Base-by-base conservation (phyloP, 78 protist genomes). In the Cavenderia fasciculata region DNA sequence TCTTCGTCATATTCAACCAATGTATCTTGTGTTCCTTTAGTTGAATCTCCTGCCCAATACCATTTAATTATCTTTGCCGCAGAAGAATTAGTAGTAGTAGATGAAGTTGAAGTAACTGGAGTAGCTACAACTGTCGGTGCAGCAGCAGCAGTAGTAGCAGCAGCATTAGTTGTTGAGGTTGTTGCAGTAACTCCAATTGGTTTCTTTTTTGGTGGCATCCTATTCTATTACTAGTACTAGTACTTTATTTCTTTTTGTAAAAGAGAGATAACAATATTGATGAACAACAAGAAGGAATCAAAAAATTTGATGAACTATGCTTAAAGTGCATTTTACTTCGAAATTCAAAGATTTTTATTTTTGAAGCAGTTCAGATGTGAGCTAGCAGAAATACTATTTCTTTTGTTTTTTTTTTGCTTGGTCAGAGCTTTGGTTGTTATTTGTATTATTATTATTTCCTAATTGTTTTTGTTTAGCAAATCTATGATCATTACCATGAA, bases 11-110 rank as follows among this genome's bases (percentile, higher is more conserved):
- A 82, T 49, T 82, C 90, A 1, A 69, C 59, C 19, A 82, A 44
- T 25, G 54, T 44, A 56, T 82, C 90, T 68, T 82, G 90, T 27
- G 43, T 7, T 31, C 90, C 90, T 51, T 14, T 70, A 2, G 43
- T 59, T 6, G 52, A 41, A 56, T 82, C 90, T 12, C 79, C 90
- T 12, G 90, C 90, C 90, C 90, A 82, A 68, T 40, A 82, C 90
- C 90, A 82, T 56, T 56, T 74, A 43, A 82, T 82, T 33, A 41
- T 54, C 16, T 82, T 82, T 34, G 36, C n/a, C 34, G 70, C 25
- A 2, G 47, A 4, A 44, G 27, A 19, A 25, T 12, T 12, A 23
- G 75, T 40, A 2, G 25, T 31, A 4, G 43, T 27, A 10, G 62
- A 19, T 31, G 59, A 51, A 4, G 59, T n/a, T 25, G 41, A 27